Evolutionary conservation across 352 stramenopile species (phyloP), one percentile per base, ranked within the genome.

Genomic region (Phytophthora chlamydospora): DNA sequence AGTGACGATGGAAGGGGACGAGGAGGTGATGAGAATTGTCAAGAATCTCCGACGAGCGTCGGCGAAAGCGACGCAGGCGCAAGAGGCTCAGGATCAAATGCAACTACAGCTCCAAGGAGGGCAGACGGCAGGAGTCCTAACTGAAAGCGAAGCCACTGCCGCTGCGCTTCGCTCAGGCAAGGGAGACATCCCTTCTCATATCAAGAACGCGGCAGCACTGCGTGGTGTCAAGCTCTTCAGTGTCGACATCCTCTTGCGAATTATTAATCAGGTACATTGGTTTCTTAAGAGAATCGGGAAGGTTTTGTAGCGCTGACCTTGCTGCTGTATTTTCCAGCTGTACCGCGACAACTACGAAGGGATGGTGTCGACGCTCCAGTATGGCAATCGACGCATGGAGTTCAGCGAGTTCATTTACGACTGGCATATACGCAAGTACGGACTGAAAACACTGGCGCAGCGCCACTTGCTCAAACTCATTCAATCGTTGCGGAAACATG

Each of bases 381-480:
- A 93, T 53, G 83, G 81, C 31, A 81, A 64, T 57, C 75, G 81
- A 3, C 80, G 82, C 24, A 93, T 90, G 72, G 78, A 85, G 38
- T 93, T 91, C 55, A 90, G 82, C 51, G 82, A 93, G 61, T 93
- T 91, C 51, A 77, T 93, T 45, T 91, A 91, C 61, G 84, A 93
- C 59, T 91, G 84, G 84, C 83, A 93, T 40, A 87, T 91, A 33
- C 82, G 84, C 45, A 93, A 93, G 72, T 89, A 73, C 29, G 82
- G 82, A 7, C 78, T 91, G 27, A 91, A 90, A 59, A 57, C 82
- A 5, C 77, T 93, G 19, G 84, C 82, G 3, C 78, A 90, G 64
- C 82, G 88, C 52, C 84, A 91, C 43, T 41, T 90, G 34, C 70
- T 90, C 24, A 93, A 93, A 54, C 60, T 93, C 29, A 88, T 93